Percentiles rank a stretch among this genome's conserved stretches.
phyloP scores from a whole-genome alignment of 225 moss, liverwort and hornwort species.

The Pleurozium schreberi region DNA sequence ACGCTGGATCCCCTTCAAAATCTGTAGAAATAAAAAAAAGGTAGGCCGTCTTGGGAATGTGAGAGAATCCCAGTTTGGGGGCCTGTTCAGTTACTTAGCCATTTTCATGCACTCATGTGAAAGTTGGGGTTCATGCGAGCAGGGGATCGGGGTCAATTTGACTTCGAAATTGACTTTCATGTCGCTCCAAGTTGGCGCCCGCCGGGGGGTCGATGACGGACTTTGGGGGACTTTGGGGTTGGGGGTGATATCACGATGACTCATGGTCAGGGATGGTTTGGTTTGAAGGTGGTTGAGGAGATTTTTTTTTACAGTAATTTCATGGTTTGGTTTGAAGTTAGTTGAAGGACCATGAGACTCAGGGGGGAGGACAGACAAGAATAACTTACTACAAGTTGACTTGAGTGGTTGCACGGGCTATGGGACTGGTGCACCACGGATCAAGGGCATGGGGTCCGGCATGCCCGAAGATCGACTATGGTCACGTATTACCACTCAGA shows the following conservation, averaged over 20 bases:
- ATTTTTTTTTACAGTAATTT: not conserved
- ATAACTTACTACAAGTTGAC: not conserved
- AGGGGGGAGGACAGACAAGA: not conserved
- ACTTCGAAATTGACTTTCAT: not conserved
- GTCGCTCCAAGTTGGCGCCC: not conserved
- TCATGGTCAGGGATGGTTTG: not conserved
- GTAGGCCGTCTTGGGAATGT: not conserved
- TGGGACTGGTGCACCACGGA: not conserved
- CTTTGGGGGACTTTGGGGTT: not conserved
- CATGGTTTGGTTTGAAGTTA: not conserved
- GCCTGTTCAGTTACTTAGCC: rapidly evolving
- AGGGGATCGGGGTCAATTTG: no score
- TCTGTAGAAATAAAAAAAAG: not conserved
- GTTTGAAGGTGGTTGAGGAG: not conserved
- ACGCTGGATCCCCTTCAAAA: not conserved
- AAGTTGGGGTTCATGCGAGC: not conserved
- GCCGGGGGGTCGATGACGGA: not conserved
- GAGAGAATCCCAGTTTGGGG: not conserved
- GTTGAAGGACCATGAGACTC: not conserved
- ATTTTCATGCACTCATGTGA: not conserved
- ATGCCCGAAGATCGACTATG: not conserved
- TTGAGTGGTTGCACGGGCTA: not conserved
- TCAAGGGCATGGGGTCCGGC: not conserved
- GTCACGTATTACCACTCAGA: no score
- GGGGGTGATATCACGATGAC: not conserved